These are phyloP conservation scores for Lolium rigidum DNA, from an alignment of 176 grass and related monocot species.

Conservation along the genomic window DNA sequence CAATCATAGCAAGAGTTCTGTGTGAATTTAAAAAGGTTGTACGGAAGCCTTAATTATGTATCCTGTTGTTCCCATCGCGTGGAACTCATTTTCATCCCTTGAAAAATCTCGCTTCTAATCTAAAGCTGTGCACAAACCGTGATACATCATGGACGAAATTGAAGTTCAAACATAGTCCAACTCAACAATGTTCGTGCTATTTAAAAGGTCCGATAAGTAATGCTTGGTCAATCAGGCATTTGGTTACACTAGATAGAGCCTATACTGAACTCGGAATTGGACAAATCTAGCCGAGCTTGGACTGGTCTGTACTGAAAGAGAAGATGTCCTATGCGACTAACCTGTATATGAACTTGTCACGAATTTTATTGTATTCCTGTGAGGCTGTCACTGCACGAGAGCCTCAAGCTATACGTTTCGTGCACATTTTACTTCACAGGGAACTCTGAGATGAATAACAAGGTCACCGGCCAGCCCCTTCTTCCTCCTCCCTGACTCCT, in stretches of 20 bases:
- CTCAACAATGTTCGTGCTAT: background rate
- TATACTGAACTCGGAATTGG: background rate
- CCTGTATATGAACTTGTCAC: background rate
- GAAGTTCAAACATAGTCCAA: constrained; percentile 14
- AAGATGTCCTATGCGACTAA: background rate
- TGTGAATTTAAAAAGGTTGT: background rate
- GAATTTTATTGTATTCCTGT: background rate
- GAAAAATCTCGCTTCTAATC: background rate
- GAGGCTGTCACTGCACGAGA: constrained; percentile 2
- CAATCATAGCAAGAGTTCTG: background rate
- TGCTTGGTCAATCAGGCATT: background rate
- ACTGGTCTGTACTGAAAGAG: background rate
- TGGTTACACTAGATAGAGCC: background rate
- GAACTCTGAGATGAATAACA: constrained; percentile 39
- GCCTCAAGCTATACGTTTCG: background rate
- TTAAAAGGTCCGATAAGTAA: background rate
- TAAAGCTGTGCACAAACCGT: background rate
- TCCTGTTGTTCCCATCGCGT: background rate
- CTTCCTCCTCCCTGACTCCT: background rate
- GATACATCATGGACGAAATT: background rate
- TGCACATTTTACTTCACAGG: background rate
- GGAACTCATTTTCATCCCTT: constrained; percentile 22
- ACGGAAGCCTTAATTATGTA: background rate
- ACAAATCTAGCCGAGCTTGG: constrained; percentile 2
- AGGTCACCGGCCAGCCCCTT: background rate